Percentiles rank a stretch among this genome's conserved stretches.
Evolutionary conservation across 306 rosid species (phyloP).

Genomic region (Trifolium repens): DNA sequence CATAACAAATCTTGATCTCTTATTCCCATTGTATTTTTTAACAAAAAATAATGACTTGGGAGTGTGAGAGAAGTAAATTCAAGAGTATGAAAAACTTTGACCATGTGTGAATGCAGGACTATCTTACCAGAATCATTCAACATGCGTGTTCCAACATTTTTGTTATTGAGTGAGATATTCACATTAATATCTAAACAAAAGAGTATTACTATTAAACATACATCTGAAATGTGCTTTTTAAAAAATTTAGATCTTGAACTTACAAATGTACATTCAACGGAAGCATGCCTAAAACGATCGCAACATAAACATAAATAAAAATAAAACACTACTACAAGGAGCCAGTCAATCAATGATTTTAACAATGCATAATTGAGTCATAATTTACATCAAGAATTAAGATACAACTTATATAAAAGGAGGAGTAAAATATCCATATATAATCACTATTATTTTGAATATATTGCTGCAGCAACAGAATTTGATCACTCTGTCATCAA

Average conservation of each 20-base stretch:
- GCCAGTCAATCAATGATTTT: background rate
- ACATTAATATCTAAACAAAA: background rate
- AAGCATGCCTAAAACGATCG: background rate
- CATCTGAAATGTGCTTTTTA: background rate
- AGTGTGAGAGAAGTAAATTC: background rate
- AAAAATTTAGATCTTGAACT: background rate
- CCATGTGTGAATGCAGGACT: background rate
- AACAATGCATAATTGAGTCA: slow-evolving; percentile 7
- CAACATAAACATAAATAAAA: background rate
- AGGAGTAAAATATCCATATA: slow-evolving; percentile 15
- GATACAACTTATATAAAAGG: background rate
- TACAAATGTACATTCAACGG: background rate
- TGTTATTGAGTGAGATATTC: background rate
- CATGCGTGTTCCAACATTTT: slow-evolving; percentile 4
- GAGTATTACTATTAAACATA: background rate
- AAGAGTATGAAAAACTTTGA: background rate
- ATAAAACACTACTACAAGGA: background rate
- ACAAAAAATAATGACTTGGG: background rate
- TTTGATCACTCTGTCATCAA: background rate
- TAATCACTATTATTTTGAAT: background rate
- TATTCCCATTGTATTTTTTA: background rate
- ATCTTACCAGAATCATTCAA: background rate
- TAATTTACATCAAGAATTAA: slow-evolving; percentile 8
- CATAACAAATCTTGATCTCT: background rate
- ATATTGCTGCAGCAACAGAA: slow-evolving; percentile 6